Base-by-base conservation (phyloP, 2,329 filamentous ascomycete species). In the Trichophyton rubrum region DNA sequence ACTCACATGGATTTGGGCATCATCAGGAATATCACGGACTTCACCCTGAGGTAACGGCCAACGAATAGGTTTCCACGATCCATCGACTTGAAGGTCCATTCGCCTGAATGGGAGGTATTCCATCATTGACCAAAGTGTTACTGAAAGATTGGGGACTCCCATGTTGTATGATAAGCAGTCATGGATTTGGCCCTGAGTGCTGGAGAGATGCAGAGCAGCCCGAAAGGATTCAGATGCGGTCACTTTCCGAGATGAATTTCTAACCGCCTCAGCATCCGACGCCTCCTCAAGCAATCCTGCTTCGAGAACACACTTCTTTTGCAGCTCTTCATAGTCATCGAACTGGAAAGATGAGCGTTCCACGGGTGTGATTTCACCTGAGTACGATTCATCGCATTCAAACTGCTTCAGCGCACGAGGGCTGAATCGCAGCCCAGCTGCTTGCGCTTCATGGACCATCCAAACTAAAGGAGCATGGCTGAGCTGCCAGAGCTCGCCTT, bases 11-110 rank as follows among this genome's bases (percentile, higher is more conserved):
- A 93, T 81, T 22, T 84, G 78, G 0, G 85, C 88, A 59, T 85
- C 78, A 7, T 81, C 72, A 0, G 89, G 89, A 1, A 93, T 85
- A 67, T 93, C 89, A 15, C 89, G 82, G 0, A 86, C 83, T 72
- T 92, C 88, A 8, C 89, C 89, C 33, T 85, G 82, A 0, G 89
- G 89, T 2, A 92, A 74, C 0, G 89, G 89, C 87, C 88, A 92
- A 7, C 84, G 79, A 65, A 93, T 92, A 0, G 87, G 85, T 71
- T 84, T 85, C 89, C 89, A 93, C 0, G 82, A 83, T 0, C 87
- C 87, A 63, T 91, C 86, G 0, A 76, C 62, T 63, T 84, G 83
- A 6, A 92, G 75, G 66, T 92, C 89, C 86, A 93, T 91, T 24
- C 89, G 79, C 1, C 87, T 81, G 73, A 92, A 91, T 0, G 89